Conservation (phyloP, 208 protist genomes). For the Crithidia acanthocephali region DNA sequence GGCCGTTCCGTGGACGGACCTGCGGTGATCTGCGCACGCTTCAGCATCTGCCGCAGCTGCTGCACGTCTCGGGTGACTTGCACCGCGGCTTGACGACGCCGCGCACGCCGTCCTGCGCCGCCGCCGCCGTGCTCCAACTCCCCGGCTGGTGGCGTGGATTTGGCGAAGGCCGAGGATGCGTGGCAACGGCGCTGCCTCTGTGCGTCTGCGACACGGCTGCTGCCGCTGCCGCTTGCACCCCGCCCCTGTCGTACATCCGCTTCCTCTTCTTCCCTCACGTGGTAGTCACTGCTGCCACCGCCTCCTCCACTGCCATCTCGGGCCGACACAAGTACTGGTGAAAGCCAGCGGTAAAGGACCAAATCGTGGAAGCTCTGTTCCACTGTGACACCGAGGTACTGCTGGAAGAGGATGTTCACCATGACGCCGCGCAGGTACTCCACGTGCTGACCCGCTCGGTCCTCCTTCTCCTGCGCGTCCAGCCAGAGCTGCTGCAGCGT, state of each 20-base stretch:
- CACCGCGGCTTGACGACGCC: slow-evolving; percentile 15
- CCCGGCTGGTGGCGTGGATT: neutral
- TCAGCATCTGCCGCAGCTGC: slow-evolving; percentile 22
- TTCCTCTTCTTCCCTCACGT: neutral
- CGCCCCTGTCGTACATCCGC: no score
- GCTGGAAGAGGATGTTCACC: slow-evolving; percentile 54
- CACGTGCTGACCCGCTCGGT: slow-evolving; percentile 47
- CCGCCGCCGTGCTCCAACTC: slow-evolving; percentile 16
- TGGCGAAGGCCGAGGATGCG: neutral
- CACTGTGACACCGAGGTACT: slow-evolving; percentile 57
- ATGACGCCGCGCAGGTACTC: slow-evolving; percentile 47
- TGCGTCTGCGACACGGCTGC: no score
- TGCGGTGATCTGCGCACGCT: slow-evolving; percentile 13
- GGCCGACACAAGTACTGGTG: slow-evolving; percentile 8
- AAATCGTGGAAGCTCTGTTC: slow-evolving; percentile 47
- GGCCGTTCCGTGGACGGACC: neutral
- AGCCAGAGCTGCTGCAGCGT: slow-evolving; percentile 28
- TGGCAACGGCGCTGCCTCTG: no score
- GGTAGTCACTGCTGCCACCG: neutral
- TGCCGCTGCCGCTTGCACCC: no score
- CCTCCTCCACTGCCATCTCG: neutral
- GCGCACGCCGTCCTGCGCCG: slow-evolving; percentile 11
- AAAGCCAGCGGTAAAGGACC: slow-evolving; percentile 54
- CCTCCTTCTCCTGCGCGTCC: slow-evolving; percentile 40
- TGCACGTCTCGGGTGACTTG: slow-evolving; percentile 20